Evolutionary conservation across 495 filamentous ascomycete genomes (phyloP).

Genomic region (Podospora anserina): DNA sequence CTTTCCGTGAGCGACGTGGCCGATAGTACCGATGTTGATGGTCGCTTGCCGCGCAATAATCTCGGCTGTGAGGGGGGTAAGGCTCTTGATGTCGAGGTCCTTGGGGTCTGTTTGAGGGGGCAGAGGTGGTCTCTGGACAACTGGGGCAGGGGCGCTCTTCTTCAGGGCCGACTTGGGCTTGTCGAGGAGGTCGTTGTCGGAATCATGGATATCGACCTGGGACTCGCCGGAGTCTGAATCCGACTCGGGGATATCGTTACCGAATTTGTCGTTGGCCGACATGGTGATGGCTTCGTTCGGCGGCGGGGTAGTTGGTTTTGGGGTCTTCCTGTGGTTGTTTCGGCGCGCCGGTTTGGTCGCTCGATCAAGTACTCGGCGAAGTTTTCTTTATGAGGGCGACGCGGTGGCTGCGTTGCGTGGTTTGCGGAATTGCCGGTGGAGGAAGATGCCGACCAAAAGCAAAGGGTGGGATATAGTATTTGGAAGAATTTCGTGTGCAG

Average conservation of each 20-base stretch:
- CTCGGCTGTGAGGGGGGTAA: conserved; percentile 87
- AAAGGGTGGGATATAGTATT: conserved; percentile 9
- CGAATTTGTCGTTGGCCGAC: conserved; percentile 48
- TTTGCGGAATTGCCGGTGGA: conserved; percentile 9
- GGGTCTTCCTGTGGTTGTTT: not conserved
- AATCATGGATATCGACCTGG: conserved; percentile 36
- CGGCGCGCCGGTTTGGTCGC: not conserved
- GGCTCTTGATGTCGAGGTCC: conserved; percentile 69
- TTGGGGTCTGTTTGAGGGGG: conserved; percentile 89
- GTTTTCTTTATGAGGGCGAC: not conserved
- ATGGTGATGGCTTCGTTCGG: conserved; percentile 34
- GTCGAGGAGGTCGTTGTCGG: conserved; percentile 40
- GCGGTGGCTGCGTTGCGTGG: not conserved
- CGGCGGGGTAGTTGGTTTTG: conserved; percentile 28
- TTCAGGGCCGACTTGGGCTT: conserved; percentile 48
- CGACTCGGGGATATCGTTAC: conserved; percentile 45
- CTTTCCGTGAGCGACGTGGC: conserved; percentile 98
- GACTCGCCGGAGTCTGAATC: conserved; percentile 49
- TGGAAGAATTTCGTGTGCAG: conserved; percentile 36
- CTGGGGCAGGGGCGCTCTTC: conserved; percentile 41
- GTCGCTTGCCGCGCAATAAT: conserved; percentile 97
- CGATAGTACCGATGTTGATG: conserved; percentile 98
- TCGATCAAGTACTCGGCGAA: not conserved
- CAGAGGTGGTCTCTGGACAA: conserved; percentile 52
- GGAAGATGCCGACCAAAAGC: not conserved